Evolutionary conservation across 2,329 filamentous ascomycete species (phyloP).

Genomic region (Fonsecaea monophora): DNA sequence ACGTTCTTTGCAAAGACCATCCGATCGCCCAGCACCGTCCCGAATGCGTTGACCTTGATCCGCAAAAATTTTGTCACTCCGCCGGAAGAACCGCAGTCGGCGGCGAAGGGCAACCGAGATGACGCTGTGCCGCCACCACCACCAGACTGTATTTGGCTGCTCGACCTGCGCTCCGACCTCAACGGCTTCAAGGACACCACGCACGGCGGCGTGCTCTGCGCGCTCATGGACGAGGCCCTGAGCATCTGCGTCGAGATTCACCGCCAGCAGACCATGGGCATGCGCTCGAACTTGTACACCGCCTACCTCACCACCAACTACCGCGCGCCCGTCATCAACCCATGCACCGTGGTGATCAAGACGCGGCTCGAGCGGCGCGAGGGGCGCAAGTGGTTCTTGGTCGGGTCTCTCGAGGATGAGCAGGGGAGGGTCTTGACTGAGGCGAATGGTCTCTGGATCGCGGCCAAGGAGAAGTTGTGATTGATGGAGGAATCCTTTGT

Average conservation of each 20-base stretch:
- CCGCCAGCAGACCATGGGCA: neutral
- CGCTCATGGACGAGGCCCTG: constrained; percentile 5
- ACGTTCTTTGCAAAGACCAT: constrained; percentile 8
- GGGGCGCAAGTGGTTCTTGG: constrained; percentile 8
- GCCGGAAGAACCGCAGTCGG: neutral
- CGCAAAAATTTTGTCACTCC: constrained; percentile 6
- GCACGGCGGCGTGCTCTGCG: constrained; percentile 8
- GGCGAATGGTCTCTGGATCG: constrained; percentile 1
- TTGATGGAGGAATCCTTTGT: neutral
- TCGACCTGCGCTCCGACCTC: constrained; percentile 4
- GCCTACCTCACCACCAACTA: neutral
- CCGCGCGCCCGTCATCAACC: neutral
- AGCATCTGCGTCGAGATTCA: constrained; percentile 14
- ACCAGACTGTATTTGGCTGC: constrained; percentile 1
- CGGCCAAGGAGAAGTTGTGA: constrained; percentile 2
- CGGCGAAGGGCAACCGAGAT: neutral
- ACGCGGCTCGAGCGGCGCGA: neutral
- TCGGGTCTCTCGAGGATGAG: constrained; percentile 5
- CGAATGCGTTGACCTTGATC: neutral
- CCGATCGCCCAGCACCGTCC: neutral
- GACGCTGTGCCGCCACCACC: neutral
- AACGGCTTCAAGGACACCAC: constrained; percentile 13
- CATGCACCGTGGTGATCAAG: neutral
- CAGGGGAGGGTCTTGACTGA: constrained; percentile 3
- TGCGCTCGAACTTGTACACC: neutral